phyloP scores from a whole-genome alignment of 1,284 basidiomycete genomes.

The Puccinia horiana region DNA sequence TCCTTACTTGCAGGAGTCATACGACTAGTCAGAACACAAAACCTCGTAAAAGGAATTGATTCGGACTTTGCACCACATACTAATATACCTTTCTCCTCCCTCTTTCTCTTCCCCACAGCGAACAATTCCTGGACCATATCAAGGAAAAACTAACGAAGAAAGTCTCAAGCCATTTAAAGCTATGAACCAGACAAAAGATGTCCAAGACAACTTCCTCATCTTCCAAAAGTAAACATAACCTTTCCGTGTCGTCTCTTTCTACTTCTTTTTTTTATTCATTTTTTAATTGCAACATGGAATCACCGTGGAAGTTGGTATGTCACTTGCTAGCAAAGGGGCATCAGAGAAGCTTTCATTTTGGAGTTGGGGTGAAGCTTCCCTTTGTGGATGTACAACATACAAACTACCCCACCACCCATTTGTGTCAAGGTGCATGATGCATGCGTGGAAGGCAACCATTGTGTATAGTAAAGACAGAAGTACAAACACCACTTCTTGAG shows the following conservation, averaged over 20 bases:
- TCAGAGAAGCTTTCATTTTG: too few species aligned
- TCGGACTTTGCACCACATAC: not conserved
- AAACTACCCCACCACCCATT: too few species aligned
- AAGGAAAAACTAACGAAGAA: slow-evolving; percentile 15
- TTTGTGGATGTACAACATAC: too few species aligned
- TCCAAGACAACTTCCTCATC: not conserved
- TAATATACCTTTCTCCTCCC: not conserved
- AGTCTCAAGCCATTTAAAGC: not conserved
- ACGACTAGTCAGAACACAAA: not conserved
- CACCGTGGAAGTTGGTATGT: too few species aligned
- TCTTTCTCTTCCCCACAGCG: slow-evolving; percentile 2
- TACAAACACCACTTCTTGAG: too few species aligned
- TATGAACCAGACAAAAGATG: not conserved
- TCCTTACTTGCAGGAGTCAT: not conserved
- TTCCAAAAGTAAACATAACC: not conserved
- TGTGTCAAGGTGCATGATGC: too few species aligned
- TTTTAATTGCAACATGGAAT: not conserved
- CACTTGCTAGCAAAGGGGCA: too few species aligned
- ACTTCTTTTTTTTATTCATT: too few species aligned
- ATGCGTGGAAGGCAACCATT: too few species aligned
- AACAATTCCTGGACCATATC: slow-evolving; percentile 46
- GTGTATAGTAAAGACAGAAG: too few species aligned
- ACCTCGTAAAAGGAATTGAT: not conserved
- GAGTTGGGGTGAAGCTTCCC: too few species aligned
- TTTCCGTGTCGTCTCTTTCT: not conserved